A percentile compares a stretch with the other conserved stretches of the same genome.
Conservation (phyloP, 1,139 yeast species). For the Spencermartinsiella ligniputridi region DNA sequence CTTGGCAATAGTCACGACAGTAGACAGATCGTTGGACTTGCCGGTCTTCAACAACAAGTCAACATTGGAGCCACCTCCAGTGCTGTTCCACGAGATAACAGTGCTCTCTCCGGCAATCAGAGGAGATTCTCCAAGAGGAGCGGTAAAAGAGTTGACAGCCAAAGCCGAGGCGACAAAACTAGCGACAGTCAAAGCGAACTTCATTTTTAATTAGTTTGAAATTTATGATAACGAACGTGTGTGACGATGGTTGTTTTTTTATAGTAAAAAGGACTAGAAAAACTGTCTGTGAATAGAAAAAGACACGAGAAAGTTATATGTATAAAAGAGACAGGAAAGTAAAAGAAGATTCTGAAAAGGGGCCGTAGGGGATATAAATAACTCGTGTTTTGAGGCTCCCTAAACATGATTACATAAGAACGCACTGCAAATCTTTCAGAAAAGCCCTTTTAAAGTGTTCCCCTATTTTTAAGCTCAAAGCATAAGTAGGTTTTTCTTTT, state of each 20-base stretch:
- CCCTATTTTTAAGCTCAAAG: background rate
- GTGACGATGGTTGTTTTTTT: no score
- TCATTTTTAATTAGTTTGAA: background rate
- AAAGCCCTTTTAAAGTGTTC: background rate
- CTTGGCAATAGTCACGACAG: constrained; percentile 34
- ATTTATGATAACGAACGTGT: no score
- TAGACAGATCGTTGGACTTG: constrained; percentile 28
- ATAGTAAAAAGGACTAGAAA: no score
- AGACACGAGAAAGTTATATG: no score
- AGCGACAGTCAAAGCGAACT: constrained; percentile 10
- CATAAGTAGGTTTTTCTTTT: no score
- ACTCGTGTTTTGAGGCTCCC: background rate
- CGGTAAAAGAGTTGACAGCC: constrained; percentile 30
- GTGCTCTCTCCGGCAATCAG: constrained; percentile 33
- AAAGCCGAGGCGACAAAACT: constrained; percentile 16
- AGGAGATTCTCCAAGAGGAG: constrained; percentile 29
- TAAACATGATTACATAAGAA: background rate
- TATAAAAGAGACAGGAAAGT: no score
- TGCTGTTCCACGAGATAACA: constrained; percentile 34
- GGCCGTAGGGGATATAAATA: constrained; percentile 1
- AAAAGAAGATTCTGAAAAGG: no score
- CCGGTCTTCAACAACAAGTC: constrained; percentile 33
- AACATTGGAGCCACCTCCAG: constrained; percentile 31
- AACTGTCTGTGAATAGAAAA: no score
- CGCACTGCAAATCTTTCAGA: background rate